Evolutionary conservation across 2,329 filamentous ascomycete species (phyloP), one percentile per base, ranked within the genome.

Genomic region (Fusarium scirpi): DNA sequence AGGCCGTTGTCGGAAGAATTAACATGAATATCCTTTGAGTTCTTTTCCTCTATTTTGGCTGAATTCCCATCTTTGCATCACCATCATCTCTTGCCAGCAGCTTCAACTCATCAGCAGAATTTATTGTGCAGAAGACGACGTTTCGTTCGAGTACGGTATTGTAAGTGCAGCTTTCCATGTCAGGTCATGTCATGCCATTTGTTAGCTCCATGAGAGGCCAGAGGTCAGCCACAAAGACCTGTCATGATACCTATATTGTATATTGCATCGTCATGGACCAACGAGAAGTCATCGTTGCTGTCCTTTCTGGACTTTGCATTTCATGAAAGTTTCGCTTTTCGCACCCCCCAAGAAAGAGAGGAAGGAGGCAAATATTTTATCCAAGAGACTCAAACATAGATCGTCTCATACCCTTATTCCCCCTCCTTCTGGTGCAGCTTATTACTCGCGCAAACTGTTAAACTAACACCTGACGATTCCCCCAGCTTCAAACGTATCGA

Each of bases 1-100:
- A 69, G 68, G 65, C 68, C 72, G 72, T 74, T 74, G 72, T 74
- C 72, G 72, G 72, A 65, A 54, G 53, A 65, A 65, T 64, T 41
- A 52, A 55, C 24, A 40, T 65, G 53, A 65, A 65, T 52, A 22
- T 32, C 66, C 29, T 68, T 47, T 60, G 60, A 59, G 61, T 65
- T 56, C 53, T 67, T 58, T 58, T 58, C 51, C 52, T 74, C 57
- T 44, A 69, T 58, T 52, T 68, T 57, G 60, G 67, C 68, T 62
- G 59, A 71, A 71, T 29, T 63, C 52, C 44, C 48, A 56, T 62
- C 40, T 64, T 44, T 67, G 25, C 54, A 68, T 58, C 63, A 70
- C 46, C 62, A 67, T 27, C 58, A 47, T 30, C 34, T 65, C 13
- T 53, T 27, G 24, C 30, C 65, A 49, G 46, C 59, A 64, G 22